Evolutionary conservation across 345 rosid species (phyloP), one percentile per base, ranked within the genome.

Genomic region (Xanthoceras sorbifolium): DNA sequence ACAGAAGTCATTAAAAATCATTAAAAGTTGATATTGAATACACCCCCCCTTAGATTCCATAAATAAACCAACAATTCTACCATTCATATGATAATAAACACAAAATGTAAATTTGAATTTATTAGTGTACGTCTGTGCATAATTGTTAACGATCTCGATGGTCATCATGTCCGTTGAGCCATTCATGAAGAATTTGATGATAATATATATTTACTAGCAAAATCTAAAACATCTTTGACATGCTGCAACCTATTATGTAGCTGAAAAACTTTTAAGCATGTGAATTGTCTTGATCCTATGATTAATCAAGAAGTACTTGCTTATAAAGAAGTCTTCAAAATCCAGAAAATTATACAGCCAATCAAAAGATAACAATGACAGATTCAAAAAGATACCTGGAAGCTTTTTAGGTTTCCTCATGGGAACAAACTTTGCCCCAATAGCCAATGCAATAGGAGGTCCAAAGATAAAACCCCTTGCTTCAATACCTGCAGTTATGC

Each of bases 381-480:
- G 26, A 26, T 14, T 34, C 69, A 23, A 29, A 31, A 3, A 34
- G 9, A 46, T 90, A 96, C 99, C 99, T 50, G 98, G 99, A 64
- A 96, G 75, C 87, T 96, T 96, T 25, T 91, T 88, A 81, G 99
- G 99, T 86, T 96, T 96, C 85, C 99, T 92, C 92, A 93, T 83
- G 44, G 99, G 99, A 54, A 96, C 98, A 85, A 96, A 96, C 79
- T 96, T 96, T 29, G 99, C 99, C 42, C 99, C 99, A 82, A 96
- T 92, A 76, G 99, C 97, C 87, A 93, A 86, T 10, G 99, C 99
- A 82, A 96, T 93, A 54, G 99, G 99, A 81, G 99, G 98, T 50
- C 99, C 99, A 85, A 96, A 96, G 64, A 96, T 96, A 79, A 96
- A 96, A 52, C 99, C 99, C 81, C 98, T 91, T 29, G 99, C 99